Evolutionary conservation across 345 rosid genomes (phyloP).

Genomic region (Cardamine chenopodiifolia): DNA sequence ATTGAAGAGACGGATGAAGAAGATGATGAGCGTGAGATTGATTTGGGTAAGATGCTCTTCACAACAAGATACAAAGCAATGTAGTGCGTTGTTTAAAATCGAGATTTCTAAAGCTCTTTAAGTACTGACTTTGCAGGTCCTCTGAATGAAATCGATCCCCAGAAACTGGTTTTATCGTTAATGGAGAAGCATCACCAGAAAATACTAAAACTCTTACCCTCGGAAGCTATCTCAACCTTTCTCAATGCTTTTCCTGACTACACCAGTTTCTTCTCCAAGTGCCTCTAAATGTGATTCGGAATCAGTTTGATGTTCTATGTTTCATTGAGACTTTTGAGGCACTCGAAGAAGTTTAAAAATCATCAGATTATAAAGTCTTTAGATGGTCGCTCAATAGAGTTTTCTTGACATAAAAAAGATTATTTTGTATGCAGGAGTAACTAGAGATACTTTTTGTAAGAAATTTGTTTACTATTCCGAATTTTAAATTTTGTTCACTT

Average conservation of each 20-base stretch:
- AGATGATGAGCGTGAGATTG: slow-evolving; percentile 64
- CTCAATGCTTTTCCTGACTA: slow-evolving; percentile 51
- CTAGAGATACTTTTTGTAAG: not conserved
- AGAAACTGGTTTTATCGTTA: slow-evolving; percentile 42
- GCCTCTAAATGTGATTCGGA: slow-evolving; percentile 2
- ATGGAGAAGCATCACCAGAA: slow-evolving; percentile 49
- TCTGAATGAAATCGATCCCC: slow-evolving; percentile 47
- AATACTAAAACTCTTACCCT: slow-evolving; percentile 29
- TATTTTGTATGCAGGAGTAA: not conserved
- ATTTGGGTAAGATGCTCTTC: slow-evolving; percentile 56
- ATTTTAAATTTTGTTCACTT: not conserved
- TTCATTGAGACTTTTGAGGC: slow-evolving; percentile 4
- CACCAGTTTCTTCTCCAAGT: slow-evolving; percentile 43
- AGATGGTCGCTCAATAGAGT: not conserved
- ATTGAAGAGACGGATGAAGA: slow-evolving; percentile 75
- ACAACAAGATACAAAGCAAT: not conserved
- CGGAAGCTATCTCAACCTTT: slow-evolving; percentile 51
- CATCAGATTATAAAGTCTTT: not conserved
- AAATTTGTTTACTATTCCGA: not conserved
- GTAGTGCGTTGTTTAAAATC: not conserved
- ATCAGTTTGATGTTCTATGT: slow-evolving; percentile 5
- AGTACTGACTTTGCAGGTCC: slow-evolving; percentile 46
- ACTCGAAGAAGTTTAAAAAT: not conserved
- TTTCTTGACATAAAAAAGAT: not conserved
- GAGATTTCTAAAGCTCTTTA: not conserved